Conservation (phyloP, 768 basidiomycete species). For the Termitomyces heimii region DNA sequence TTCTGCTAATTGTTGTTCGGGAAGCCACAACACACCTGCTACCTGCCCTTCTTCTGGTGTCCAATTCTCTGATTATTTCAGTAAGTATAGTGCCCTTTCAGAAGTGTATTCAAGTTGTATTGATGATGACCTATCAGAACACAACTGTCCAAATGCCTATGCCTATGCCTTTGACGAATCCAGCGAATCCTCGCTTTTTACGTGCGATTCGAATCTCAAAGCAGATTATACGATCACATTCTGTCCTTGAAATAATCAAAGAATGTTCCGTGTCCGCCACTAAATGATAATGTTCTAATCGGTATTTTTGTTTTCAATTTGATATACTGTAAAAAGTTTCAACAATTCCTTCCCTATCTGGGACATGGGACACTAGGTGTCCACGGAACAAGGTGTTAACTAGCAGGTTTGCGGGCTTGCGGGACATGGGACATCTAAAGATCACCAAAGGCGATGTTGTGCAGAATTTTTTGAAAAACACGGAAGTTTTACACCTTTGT, state of each 20-base stretch:
- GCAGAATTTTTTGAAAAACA: no score
- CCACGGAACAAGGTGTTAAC: no score
- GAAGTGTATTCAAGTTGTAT: not conserved
- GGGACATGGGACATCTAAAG: no score
- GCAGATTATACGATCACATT: not conserved
- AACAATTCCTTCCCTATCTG: not conserved
- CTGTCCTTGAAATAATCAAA: not conserved
- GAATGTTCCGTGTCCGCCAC: not conserved
- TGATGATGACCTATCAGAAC: not conserved
- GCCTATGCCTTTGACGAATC: not conserved
- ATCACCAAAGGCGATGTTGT: no score
- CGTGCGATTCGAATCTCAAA: not conserved
- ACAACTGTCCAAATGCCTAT: not conserved
- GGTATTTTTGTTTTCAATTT: not conserved
- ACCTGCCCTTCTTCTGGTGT: constrained; percentile 31
- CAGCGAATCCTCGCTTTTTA: not conserved
- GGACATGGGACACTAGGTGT: no score
- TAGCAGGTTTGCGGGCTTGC: no score
- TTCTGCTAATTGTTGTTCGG: no score
- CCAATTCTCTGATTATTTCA: constrained; percentile 20
- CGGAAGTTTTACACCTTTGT: no score
- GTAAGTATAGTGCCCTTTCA: not conserved
- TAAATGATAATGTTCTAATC: not conserved
- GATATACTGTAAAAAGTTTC: not conserved
- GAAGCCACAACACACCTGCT: constrained; percentile 22